Evolutionary conservation across 148 eudicot species (phyloP), one percentile per base, ranked within the genome.

Genomic region (Chenopodium suecicum): DNA sequence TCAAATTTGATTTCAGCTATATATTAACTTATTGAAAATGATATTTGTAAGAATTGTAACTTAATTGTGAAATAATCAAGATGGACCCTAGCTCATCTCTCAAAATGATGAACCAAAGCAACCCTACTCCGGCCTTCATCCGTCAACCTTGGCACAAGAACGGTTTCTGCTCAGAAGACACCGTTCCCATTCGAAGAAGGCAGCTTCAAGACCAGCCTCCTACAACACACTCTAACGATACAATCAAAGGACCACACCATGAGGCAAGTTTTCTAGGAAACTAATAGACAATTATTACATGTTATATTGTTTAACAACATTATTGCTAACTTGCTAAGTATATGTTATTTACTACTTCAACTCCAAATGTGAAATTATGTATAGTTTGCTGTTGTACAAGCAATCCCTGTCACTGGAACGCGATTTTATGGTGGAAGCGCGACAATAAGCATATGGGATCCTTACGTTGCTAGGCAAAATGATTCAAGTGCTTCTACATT

Each of bases 381-480:
- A 25, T 46, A 75, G 78, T 16, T 9, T 75, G 78, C 67, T 25
- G 31, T 3, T 23, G 13, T 75, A 16, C 23, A 8, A 9, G 22
- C 31, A 29, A 8, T 56, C 9, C 67, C 66, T 4, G 29, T 47
- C 6, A 19, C 67, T 13, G 67, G 64, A 6, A 56, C 78, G 0
- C 60, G 65, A 8, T 56, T 75, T 31, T 31, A 12, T 58, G 67
- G 78, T 16, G 78, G 78, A 8, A 54, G 46, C 6, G 78, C 46
- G 19, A 2, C 10, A 20, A 16, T 75, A 29, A 56, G 78, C 25
- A 25, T 75, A 29, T 75, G 78, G 78, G 47, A 75, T 4, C 78
- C 78, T 54, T 16, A 19, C 19, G 78, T 75, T 8, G 29, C 78
- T 4, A 75, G 23, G 47, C 46, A 5, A 14, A 19, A 29, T 6